Conservation (phyloP, 2,329 filamentous ascomycete genomes). For the Emydomyces testavorans region DNA sequence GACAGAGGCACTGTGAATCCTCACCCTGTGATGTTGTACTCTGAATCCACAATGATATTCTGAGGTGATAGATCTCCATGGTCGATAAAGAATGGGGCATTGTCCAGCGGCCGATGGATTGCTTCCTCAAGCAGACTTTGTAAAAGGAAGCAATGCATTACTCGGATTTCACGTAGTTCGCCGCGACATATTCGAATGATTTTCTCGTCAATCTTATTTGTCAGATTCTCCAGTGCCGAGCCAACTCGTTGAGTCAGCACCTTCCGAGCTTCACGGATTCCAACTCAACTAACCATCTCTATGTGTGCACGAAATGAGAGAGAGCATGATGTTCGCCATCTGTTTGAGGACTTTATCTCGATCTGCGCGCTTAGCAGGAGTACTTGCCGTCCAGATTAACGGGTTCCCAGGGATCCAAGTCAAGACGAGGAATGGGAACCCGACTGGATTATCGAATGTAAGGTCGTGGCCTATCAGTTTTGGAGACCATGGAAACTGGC, state of each 20-base stretch:
- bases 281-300: slow-evolving; percentile 1
- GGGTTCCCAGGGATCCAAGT: slow-evolving; percentile 6
- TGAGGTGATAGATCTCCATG: slow-evolving; percentile 12
- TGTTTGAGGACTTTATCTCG: slow-evolving; percentile 5
- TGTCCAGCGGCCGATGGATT: slow-evolving; percentile 5
- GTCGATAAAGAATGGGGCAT: slow-evolving; percentile 11
- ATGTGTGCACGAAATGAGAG: slow-evolving; percentile 3
- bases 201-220: slow-evolving; percentile 11
- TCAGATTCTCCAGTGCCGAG: slow-evolving; percentile 2
- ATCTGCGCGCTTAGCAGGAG: not conserved
- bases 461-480: slow-evolving; percentile 7
- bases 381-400: slow-evolving; percentile 2
- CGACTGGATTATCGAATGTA: slow-evolving; percentile 4
- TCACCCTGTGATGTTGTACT: slow-evolving; percentile 14
- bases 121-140: slow-evolving; percentile 6
- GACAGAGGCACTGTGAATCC: not conserved
- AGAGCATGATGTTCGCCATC: slow-evolving; percentile 8
- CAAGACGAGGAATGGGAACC: slow-evolving; percentile 6
- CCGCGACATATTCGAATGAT: slow-evolving; percentile 10
- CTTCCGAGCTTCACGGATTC: not conserved
- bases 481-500: slow-evolving; percentile 9
- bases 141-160: slow-evolving; percentile 7
- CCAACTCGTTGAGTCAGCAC: not conserved
- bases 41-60: slow-evolving; percentile 13
- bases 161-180: slow-evolving; percentile 8